Percentiles rank a stretch among this genome's conserved stretches.
These are phyloP conservation scores for Lodderomyces metapsilosis DNA, from an alignment of 1,139 yeast genomes.

Conservation along the genomic window DNA sequence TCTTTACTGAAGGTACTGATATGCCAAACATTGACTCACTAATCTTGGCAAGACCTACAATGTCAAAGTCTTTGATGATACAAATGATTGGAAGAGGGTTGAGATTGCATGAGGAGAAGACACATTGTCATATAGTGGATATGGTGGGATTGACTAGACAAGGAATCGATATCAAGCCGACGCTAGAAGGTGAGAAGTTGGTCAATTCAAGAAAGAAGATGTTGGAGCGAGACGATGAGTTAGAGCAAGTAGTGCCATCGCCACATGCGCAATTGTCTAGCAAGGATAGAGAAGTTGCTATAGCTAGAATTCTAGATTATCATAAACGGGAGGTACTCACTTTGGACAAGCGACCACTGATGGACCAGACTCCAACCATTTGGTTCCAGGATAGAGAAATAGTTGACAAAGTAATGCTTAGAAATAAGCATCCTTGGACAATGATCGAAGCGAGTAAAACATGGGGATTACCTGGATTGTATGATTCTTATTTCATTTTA, in stretches of 20 bases:
- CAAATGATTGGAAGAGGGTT: slow-evolving; percentile 96
- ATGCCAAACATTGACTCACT: slow-evolving; percentile 86
- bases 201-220: slow-evolving; percentile 20
- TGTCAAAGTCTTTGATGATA: slow-evolving; percentile 64
- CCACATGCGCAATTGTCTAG: background rate
- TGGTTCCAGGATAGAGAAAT: slow-evolving; percentile 20
- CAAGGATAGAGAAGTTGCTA: slow-evolving; percentile 10
- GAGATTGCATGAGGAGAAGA: slow-evolving; percentile 59
- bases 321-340: slow-evolving; percentile 16
- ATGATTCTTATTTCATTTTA: slow-evolving; percentile 19
- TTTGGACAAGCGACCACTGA: slow-evolving; percentile 33
- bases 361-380: slow-evolving; percentile 10
- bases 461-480: slow-evolving; percentile 30
- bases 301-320: slow-evolving; percentile 5
- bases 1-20: slow-evolving; percentile 94
- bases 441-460: slow-evolving; percentile 14
- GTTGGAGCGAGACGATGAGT: slow-evolving; percentile 13
- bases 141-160: slow-evolving; percentile 62
- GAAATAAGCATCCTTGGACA: slow-evolving; percentile 10
- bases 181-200: slow-evolving; percentile 46
- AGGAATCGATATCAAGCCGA: slow-evolving; percentile 64
- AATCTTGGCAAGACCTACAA: slow-evolving; percentile 78
- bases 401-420: slow-evolving; percentile 14
- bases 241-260: slow-evolving; percentile 11
- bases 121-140: slow-evolving; percentile 72